Evolutionary conservation across 495 filamentous ascomycete genomes (phyloP), one percentile per base, ranked within the genome.

Genomic region (Friedmanniomyces endolithicus): DNA sequence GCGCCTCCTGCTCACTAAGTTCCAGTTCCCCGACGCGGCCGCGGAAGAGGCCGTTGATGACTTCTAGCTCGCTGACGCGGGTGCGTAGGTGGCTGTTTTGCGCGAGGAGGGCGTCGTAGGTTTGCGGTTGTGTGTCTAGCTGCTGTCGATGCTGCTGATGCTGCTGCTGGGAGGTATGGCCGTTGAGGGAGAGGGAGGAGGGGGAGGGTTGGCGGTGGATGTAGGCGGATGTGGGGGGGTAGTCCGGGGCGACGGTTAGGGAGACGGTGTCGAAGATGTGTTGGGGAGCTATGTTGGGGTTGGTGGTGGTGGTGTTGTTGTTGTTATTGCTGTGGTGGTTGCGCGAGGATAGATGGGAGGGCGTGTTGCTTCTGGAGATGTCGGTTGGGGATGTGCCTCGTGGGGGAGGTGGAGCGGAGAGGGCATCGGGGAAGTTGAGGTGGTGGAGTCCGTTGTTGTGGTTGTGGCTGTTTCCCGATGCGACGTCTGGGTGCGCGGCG

Each of bases 11-110:
- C 64, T 90, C 86, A 59, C 83, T 85, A 57, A 84, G 78, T 57
- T 98, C 90, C 1, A 95, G 77, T 65, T 97, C 87, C 17, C 78
- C 77, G 39, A 97, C 85, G 23, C 90, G 82, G n/a, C 85, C 86
- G 29, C 86, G 77, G 73, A 94, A 97, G 24, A 98, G 76, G 60
- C 88, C 88, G 62, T 96, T 95, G 68, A 99, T 94, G 47, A 99
- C 79, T 65, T 99, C 92, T 20, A 99, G 75, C 67, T 99, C 92
- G 31, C 53, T 60, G 43, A 73, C 47, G 34, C 66, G 61, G n/a
- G 63, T 66, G 4, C 61, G 65, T 22, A 62, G 46, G 3, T 68
- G 59, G 57, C 64, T 70, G 63, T 69, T 68, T 43, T 57, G 59
- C 22, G 68, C 23, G 11, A 63, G 60, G 23, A 68, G 60, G 9